Conservation (phyloP, 768 basidiomycete species). For the Tubosaeta sp. region DNA sequence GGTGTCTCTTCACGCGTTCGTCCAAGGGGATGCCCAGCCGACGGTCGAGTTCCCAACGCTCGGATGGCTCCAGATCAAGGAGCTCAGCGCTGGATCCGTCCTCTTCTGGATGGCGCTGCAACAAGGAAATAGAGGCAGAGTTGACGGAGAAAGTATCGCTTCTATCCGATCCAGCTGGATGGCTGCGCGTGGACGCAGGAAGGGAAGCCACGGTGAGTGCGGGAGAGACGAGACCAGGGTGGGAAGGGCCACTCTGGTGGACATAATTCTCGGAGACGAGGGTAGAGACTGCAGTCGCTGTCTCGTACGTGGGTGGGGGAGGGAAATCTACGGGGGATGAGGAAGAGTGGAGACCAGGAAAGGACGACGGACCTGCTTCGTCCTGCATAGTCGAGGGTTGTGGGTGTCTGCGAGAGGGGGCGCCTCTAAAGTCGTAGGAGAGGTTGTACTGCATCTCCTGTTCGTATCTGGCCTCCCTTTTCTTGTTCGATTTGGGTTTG, state of each 20-base stretch:
- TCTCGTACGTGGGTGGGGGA: slow-evolving; percentile 73
- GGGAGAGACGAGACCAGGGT: slow-evolving; percentile 23
- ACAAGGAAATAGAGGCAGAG: slow-evolving; percentile 13
- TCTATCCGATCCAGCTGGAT: slow-evolving; percentile 17
- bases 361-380: slow-evolving; percentile 29
- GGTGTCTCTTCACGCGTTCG: slow-evolving; percentile 35
- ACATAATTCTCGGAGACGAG: slow-evolving; percentile 40
- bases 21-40: slow-evolving; percentile 40
- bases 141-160: slow-evolving; percentile 22
- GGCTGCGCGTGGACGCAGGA: slow-evolving; percentile 12
- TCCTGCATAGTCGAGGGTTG: slow-evolving; percentile 26
- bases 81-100: slow-evolving; percentile 51
- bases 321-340: slow-evolving; percentile 51
- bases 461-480: slow-evolving; percentile 42
- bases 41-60: slow-evolving; percentile 43
- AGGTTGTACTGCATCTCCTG: slow-evolving; percentile 38
- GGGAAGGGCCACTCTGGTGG: slow-evolving; percentile 23
- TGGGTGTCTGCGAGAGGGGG: slow-evolving; percentile 23
- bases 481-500: slow-evolving; percentile 38
- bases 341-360: not conserved
- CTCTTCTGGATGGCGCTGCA: slow-evolving; percentile 33
- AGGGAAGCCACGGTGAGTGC: slow-evolving; percentile 24
- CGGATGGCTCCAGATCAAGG: slow-evolving; percentile 43
- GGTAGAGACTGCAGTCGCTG: slow-evolving; percentile 40
- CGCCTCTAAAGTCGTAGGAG: slow-evolving; percentile 29